phyloP scores from a whole-genome alignment of 1,284 basidiomycete species.

The Trametes sp. region DNA sequence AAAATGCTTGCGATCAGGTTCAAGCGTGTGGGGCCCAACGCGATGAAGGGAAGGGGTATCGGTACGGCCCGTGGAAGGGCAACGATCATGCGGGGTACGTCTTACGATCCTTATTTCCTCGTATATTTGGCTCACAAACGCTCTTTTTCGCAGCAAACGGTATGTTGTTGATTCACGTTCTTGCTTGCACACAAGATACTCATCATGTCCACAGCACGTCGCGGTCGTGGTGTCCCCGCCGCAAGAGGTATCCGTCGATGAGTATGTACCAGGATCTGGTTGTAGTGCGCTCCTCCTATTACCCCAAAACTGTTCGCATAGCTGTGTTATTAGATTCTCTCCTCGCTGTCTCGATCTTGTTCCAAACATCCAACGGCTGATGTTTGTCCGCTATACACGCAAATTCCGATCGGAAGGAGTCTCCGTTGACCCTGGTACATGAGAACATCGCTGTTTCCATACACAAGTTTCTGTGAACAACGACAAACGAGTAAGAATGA shows the following conservation, averaged over 20 bases:
- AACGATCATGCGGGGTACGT: slow-evolving; percentile 92
- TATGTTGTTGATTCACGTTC: slow-evolving; percentile 41
- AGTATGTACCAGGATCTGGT: slow-evolving; percentile 36
- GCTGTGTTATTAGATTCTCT: slow-evolving; percentile 37
- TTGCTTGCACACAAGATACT: slow-evolving; percentile 15
- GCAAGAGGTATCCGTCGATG: slow-evolving; percentile 81
- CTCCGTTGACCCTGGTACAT: background rate
- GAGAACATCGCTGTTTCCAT: too few species aligned
- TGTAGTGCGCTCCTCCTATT: slow-evolving; percentile 20
- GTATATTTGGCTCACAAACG: slow-evolving; percentile 27
- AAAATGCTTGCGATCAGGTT: slow-evolving; percentile 67
- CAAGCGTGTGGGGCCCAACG: slow-evolving; percentile 97
- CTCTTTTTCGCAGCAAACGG: slow-evolving; percentile 63
- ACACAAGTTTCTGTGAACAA: too few species aligned
- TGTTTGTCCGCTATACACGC: background rate
- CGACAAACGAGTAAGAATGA: too few species aligned
- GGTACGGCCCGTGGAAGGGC: slow-evolving; percentile 96
- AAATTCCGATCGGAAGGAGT: background rate
- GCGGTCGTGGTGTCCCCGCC: slow-evolving; percentile 80
- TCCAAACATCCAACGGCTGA: background rate
- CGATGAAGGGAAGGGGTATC: slow-evolving; percentile 98
- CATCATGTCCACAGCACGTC: slow-evolving; percentile 63
- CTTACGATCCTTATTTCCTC: slow-evolving; percentile 19
- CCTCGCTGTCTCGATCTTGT: slow-evolving; percentile 4
- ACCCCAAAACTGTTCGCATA: slow-evolving; percentile 35